Evolutionary conservation across 768 basidiomycete genomes (phyloP), one percentile per base, ranked within the genome.

Genomic region (Phylloporus sp.): DNA sequence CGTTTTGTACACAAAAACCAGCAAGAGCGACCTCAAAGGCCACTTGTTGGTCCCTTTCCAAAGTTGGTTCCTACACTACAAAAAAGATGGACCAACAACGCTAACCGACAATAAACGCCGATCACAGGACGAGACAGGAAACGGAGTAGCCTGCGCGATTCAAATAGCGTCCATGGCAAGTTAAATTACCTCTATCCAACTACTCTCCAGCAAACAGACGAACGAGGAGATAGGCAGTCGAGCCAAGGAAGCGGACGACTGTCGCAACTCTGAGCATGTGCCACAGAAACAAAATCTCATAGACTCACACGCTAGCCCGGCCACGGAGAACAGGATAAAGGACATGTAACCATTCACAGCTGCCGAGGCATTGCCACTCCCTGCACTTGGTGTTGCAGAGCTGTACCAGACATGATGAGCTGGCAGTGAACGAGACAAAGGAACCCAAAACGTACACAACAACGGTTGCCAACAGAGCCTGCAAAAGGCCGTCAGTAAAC

Each of bases 151-250:
- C 29, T n/a, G n/a, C 16, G 41, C 45, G 42, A 48, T 52, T 36
- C 5, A 27, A 44, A 8, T n/a, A 54, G 54, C 44, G 61, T 60
- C 61, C 58, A 29, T 45, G 27, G 26, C 27, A n/a, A n/a, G n/a
- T n/a, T n/a, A n/a, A n/a, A n/a, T n/a, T n/a, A n/a, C n/a, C 18
- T 16, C 20, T 16, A 22, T 6, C 6, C 9, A 34, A 22, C 28
- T 55, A 95, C 73, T 95, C 93, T 56, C 94, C 91, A 24, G 89
- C 88, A 67, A 97, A 94, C 50, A 97, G 63, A 15, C 94, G 82
- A 20, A 97, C 75, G 45, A 94, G 63, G 80, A 97, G 83, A 62
- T 97, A 95, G 31, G 75, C 70, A 45, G 88, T 81, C 11, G 86
- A 86, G 1, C 94, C 94, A 5, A 89, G 59, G 65, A 95, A 95